These are phyloP conservation scores for Iris macrosiphon DNA, from an alignment of 106 monocot species.

Conservation along the genomic window DNA sequence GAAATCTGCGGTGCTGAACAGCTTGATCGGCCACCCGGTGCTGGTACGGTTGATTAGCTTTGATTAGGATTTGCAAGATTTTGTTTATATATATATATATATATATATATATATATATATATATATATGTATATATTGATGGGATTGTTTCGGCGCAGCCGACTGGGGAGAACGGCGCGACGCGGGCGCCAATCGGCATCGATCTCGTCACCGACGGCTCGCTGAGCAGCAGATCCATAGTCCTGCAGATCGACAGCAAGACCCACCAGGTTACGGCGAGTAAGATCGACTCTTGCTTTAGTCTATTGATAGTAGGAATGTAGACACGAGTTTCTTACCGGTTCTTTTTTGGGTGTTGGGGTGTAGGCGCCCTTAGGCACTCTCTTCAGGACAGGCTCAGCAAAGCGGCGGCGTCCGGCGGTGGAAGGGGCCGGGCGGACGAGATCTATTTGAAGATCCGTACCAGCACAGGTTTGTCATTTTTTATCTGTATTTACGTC, in stretches of 20 bases:
- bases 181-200: constrained; percentile 79
- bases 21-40: constrained; percentile 96
- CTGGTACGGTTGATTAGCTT: constrained; percentile 42
- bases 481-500: no score
- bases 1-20: constrained; percentile 91
- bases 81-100: not conserved
- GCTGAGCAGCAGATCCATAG: constrained; percentile 69
- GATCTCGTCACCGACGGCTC: constrained; percentile 63
- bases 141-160: constrained; percentile 41
- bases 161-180: constrained; percentile 96
- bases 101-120: not conserved
- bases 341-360: no score
- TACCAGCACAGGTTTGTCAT: constrained; percentile 76
- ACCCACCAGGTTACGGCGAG: constrained; percentile 96
- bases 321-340: constrained; percentile 31
- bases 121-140: not conserved
- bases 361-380: constrained; percentile 31
- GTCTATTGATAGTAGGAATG: not conserved
- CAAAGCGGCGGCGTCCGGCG: constrained; percentile 49
- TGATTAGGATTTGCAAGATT: not conserved
- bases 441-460: constrained; percentile 71
- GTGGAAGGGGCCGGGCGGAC: constrained; percentile 10
- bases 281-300: constrained; percentile 22
- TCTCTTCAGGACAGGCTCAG: constrained; percentile 60
- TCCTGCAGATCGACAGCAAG: constrained; percentile 84